Base-by-base conservation (phyloP, 441 rosid genomes). In the Populus trichocarpa region DNA sequence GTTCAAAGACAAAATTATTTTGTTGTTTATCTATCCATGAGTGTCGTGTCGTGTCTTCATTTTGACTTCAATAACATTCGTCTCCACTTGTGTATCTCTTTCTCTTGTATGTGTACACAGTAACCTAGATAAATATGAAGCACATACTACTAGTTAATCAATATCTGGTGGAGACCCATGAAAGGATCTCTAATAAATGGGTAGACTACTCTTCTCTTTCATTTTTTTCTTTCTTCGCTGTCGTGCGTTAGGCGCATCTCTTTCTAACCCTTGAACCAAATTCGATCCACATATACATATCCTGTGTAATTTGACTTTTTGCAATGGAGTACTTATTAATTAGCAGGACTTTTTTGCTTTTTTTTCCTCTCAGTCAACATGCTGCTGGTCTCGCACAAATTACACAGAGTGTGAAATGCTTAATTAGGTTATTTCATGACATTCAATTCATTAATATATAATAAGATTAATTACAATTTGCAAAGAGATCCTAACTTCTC, bases 401-500 rank as follows among this genome's bases (percentile, higher is more conserved):
- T 61, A 22, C 26, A 22, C 14, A 22, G 66, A 1, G 66, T n/a
- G 66, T 61, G 26, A 9, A 61, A 8, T 22, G 26, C 9, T 30
- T 61, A 23, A 16, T 28, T 12, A 3, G 18, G 20, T 70, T 69
- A 64, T 75, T 74, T 63, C 73, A 67, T 67, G 36, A 14, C 70
- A 16, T 6, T 30, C 30, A 67, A 30, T 67, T 67, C 26, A 61
- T 61, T 9, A 61, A 18, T 67, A 77, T 12, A 70, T 25, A 59
- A 25, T 11, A 67, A 70, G 33, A 75, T 75, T 79, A 79, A 80
- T 77, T 84, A 83, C 83, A 87, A 69, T 64, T 81, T 77, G 72
- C 72, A 67, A 77, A 79, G 86, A 81, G 82, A 84, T 85, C 80
- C 87, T 70, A 74, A 73, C 72, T 75, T 87, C 73, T 70, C 18